Base-by-base conservation (phyloP, 1,139 yeast genomes). In the Blastobotrys persicus region DNA sequence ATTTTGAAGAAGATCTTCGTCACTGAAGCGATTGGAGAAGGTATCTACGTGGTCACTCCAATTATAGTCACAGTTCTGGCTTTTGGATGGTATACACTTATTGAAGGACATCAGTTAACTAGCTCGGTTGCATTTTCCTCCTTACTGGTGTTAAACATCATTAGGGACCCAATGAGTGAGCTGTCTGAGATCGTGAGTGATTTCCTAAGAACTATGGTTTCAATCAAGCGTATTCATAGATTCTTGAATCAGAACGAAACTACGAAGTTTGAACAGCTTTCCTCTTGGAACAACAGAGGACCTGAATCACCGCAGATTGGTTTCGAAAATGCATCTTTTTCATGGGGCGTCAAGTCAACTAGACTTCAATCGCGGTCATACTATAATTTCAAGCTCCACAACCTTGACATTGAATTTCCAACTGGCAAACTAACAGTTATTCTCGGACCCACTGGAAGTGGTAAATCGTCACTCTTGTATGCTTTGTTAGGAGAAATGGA, bases 401-500 rank as follows among this genome's bases (percentile, higher is more conserved):
- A 89, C 60, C 64, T 91, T 52, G 73, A 83, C 57, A 68, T 91
- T 54, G 75, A 75, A 26, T 92, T 92, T 69, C 76, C 78, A 57
- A 71, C 77, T 33, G 94, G 88, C 17, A 81, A 87, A 63, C 73
- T 92, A 62, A 89, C 89, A 59, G 89, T 91, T 19, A 76, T 92
- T 52, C 80, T 89, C 61, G 98, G 98, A 26, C 85, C 96, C 9
- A 92, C 98, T n/a, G 98, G 98, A 52, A 71, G 95, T 1, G 98
- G 98, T 69, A 92, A 92, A 67, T 86, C 96, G 1, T 91, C 98
- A 0, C 70, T 92, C 56, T 75, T 92, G 52, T 76, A 91, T 75
- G 98, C 96, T 4, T 74, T 92, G 48, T 75, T 92, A 42, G 98
- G 98, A 64, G 98, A 92, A 71, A 92, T 92, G 98, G 84, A 85